Evolutionary conservation across 805 yeast species (phyloP), one percentile per base, ranked within the genome.

Genomic region (Wickerhamomyces canadensis): DNA sequence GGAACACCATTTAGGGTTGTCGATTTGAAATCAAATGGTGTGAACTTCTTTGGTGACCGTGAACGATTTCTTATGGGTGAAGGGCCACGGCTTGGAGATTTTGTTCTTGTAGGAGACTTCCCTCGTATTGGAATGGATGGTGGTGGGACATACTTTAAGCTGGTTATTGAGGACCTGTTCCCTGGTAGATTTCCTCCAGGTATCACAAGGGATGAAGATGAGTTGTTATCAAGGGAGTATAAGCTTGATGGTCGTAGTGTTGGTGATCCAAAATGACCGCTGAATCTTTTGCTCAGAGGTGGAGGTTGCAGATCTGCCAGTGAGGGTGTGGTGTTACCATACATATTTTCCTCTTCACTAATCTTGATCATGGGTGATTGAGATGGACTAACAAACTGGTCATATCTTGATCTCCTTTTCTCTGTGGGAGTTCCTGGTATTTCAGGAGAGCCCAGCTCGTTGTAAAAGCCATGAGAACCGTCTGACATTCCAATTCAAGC

Each of bases 1-100:
- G 55, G 49, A 35, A 38, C 55, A 19, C 36, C 56, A 9, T 42
- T 57, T 38, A 62, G 48, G 43, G 65, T 72, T 41, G 74, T 72
- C 8, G 83, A 72, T 45, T 75, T 68, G 64, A 81, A 83, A 49
- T 79, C 78, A 65, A 83, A 83, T 1, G 89, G 89, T 40, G 47
- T 58, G 18, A 55, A 45, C 34, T 50, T 53, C 34, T 39, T 53
- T 8, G 57, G 57, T 1, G 56, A 51, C 1, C 52, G 43, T 1
- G 57, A 51, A 12, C 54, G 42, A 34, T 38, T 37, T 31, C 62
- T 49, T 4, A 50, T 40, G 1, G 68, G 68, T 0, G 67, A 62
- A 2, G 22, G 11, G 3, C 51, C 45, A 6, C 67, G 61, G 0
- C 58, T 53, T 4, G 58, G 42, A 4, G 60, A 47, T 29, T 61